Base-by-base conservation (phyloP, 805 yeast genomes). In the Schwanniomyces vanrijiae region DNA sequence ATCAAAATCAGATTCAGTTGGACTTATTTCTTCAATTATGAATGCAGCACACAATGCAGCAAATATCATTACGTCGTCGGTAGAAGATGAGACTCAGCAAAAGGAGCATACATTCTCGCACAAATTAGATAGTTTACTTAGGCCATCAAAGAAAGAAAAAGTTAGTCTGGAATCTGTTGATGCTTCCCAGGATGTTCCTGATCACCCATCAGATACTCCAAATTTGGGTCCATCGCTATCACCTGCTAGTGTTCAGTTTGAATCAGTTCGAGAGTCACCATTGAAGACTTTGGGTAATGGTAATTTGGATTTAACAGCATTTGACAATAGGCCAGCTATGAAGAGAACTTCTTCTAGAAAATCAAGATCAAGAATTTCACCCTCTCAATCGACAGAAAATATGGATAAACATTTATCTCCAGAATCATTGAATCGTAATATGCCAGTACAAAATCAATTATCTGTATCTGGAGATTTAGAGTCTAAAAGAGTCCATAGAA, bases 261-360 rank as follows among this genome's bases (percentile, higher is more conserved):
- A 66, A 45, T 74, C 82, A 0, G 61, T 80, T 3, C 65, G 78
- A 40, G 73, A 73, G 35, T 66, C 80, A 3, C 75, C 80, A 0
- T 49, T 79, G 20, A 72, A 68, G 45, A 71, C 82, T 0, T 47
- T 81, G 41, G 84, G 84, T 1, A 62, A 68, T 37, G 84, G 84
- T 2, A 66, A 71, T 21, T 63, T 81, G 37, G 55, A 54, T 2
- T 46, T 63, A 14, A 51, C 52, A 40, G 56, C 55, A 34, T 59
- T 61, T 33, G 44, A 49, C 5, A 29, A 29, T 11, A 40, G 26
- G 20, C 35, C 45, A n/a, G 19, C 24, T 5, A 10, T 40, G 11
- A 40, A 24, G 18, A 40, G 25, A 14, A 31, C 16, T 39, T 2
- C 13, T 14, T 39, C 44, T 33, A 42, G 25, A 22, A 43, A 33